Percentiles rank a stretch among this genome's conserved stretches.
phyloP scores from a whole-genome alignment of 345 rosid species.

The Eucalyptus lansdowneana region DNA sequence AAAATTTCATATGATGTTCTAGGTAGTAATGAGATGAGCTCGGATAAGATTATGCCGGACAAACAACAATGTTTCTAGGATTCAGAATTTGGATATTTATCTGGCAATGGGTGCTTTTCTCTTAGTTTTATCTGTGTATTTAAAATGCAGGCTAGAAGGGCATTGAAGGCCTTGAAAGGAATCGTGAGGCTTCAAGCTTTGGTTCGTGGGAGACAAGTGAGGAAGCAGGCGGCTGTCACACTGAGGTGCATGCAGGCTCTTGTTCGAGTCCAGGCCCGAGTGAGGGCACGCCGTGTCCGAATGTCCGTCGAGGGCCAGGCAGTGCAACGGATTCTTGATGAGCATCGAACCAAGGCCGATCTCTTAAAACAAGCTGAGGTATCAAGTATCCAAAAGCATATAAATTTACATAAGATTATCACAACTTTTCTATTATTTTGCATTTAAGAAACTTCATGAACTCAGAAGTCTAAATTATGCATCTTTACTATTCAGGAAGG shows the following conservation, averaged over 20 bases:
- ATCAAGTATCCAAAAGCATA: not conserved
- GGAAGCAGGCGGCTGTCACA: slow-evolving; percentile 97
- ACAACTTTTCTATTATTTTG: not conserved
- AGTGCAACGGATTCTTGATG: slow-evolving; percentile 57
- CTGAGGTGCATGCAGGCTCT: slow-evolving; percentile 97
- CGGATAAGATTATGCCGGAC: not conserved
- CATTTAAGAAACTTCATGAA: not conserved
- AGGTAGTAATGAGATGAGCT: not conserved
- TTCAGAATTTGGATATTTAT: not conserved
- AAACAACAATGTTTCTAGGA: not conserved
- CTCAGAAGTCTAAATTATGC: not conserved
- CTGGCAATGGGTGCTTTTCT: not conserved
- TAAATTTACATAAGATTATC: not conserved
- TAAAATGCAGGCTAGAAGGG: slow-evolving; percentile 63
- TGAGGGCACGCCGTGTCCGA: slow-evolving; percentile 84
- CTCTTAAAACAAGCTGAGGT: slow-evolving; percentile 81
- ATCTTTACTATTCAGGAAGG: slow-evolving; percentile 42
- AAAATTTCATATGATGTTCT: not conserved
- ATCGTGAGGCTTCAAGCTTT: slow-evolving; percentile 92
- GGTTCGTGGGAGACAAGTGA: slow-evolving; percentile 85
- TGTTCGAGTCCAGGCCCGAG: slow-evolving; percentile 90
- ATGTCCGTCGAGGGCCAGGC: slow-evolving; percentile 85
- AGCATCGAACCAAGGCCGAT: slow-evolving; percentile 47
- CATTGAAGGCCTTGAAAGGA: slow-evolving; percentile 80
- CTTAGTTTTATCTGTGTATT: not conserved